Conservation (phyloP, 768 basidiomycete species). For the Panaeolus papilionaceus region DNA sequence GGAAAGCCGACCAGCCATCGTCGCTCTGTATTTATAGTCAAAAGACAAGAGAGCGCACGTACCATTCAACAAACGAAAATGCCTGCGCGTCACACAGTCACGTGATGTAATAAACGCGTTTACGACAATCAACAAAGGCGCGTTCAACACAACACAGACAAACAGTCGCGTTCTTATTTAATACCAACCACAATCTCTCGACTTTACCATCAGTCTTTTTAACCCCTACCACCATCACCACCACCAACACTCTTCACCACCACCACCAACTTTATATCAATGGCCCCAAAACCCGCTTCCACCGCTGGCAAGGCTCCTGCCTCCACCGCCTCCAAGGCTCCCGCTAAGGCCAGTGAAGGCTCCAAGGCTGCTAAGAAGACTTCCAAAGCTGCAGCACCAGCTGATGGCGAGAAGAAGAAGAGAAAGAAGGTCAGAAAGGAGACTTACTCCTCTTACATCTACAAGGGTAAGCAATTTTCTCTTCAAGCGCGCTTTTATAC, state of each 20-base stretch:
- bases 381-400: constrained; percentile 64
- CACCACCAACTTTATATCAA: constrained; percentile 38
- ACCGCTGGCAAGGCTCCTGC: constrained; percentile 86
- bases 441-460: constrained; percentile 93
- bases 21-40: constrained; percentile 45
- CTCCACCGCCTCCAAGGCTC: constrained; percentile 75
- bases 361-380: constrained; percentile 85
- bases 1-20: constrained; percentile 27
- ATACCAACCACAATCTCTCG: constrained; percentile 42
- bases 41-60: constrained; percentile 32
- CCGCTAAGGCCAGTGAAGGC: constrained; percentile 67
- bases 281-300: constrained; percentile 86
- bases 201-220: constrained; percentile 27
- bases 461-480: constrained; percentile 64
- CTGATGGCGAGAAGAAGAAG: constrained; percentile 86
- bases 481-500: neutral
- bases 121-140: constrained; percentile 52
- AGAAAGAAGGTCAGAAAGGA: constrained; percentile 87
- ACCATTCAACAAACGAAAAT: constrained; percentile 39
- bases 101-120: constrained; percentile 43
- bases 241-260: constrained; percentile 20
- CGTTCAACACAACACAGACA: constrained; percentile 49
- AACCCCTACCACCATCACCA: constrained; percentile 39
- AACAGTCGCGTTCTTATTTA: constrained; percentile 52
- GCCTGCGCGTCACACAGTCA: constrained; percentile 23